Conservation (phyloP, 495 filamentous ascomycete species). For the Darksidea phi region DNA sequence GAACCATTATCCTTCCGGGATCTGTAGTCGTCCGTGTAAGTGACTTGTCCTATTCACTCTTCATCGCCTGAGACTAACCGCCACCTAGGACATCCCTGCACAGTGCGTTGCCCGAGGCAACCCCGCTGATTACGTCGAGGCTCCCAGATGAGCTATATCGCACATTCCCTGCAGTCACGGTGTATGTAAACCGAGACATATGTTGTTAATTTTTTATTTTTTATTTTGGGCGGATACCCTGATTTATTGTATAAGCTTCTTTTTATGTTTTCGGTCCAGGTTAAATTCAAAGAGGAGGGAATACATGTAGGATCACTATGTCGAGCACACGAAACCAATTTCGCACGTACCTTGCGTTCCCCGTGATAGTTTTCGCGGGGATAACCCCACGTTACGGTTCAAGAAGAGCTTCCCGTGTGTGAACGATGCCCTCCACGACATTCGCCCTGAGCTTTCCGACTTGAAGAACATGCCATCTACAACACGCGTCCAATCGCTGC, state of each 20-base stretch:
- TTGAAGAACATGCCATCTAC: too few relatives aligned
- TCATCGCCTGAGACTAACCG: constrained; percentile 3
- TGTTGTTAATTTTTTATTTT: too few relatives aligned
- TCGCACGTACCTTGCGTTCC: not conserved
- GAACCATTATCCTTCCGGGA: constrained; percentile 43
- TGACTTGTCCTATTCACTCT: not conserved
- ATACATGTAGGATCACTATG: constrained; percentile 5
- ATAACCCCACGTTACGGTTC: too few relatives aligned
- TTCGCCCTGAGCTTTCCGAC: too few relatives aligned
- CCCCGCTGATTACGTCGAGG: constrained; percentile 49
- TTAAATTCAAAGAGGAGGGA: not conserved
- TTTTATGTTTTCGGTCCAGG: not conserved
- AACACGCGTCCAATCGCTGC: too few relatives aligned
- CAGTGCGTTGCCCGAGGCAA: constrained; percentile 63
- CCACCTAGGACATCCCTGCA: constrained; percentile 57
- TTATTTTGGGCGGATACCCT: constrained; percentile 24
- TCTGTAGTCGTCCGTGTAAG: constrained; percentile 45
- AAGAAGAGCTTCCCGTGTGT: too few relatives aligned
- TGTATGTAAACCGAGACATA: too few relatives aligned
- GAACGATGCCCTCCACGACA: too few relatives aligned
- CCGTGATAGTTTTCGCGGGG: too few relatives aligned
- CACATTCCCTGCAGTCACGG: not conserved
- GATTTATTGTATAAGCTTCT: constrained; percentile 16
- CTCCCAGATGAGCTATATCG: not conserved
- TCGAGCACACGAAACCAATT: too few relatives aligned